phyloP scores from a whole-genome alignment of 768 basidiomycete genomes.

The Erythrobasidium yunnanense region DNA sequence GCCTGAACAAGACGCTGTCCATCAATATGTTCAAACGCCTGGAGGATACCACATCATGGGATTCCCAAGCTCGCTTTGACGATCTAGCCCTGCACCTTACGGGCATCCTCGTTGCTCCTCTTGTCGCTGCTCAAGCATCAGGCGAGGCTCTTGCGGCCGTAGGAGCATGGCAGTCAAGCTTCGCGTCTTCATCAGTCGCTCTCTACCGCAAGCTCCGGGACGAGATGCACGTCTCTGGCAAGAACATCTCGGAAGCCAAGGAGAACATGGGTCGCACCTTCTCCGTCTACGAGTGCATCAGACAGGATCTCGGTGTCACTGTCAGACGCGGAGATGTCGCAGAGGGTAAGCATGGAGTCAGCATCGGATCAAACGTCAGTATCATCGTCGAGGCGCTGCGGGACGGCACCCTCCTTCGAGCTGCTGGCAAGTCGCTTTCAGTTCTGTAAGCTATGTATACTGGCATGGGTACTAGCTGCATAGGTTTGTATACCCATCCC shows the following conservation, averaged over 20 bases:
- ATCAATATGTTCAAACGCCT: constrained; percentile 14
- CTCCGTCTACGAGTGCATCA: neutral
- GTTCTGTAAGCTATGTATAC: neutral
- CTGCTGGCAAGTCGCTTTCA: constrained; percentile 5
- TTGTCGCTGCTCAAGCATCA: neutral
- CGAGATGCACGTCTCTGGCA: neutral
- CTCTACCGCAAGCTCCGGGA: constrained; percentile 8
- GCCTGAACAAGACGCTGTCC: neutral
- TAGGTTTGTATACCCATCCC: no score
- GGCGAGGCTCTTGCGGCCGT: neutral
- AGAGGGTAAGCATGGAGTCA: neutral
- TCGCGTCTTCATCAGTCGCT: neutral
- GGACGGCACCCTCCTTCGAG: neutral
- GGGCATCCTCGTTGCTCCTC: constrained; percentile 2
- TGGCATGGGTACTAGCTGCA: no score
- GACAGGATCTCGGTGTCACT: constrained; percentile 15
- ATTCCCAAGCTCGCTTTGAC: constrained; percentile 17
- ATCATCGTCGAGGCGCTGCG: constrained; percentile 3
- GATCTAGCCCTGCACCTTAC: constrained; percentile 8
- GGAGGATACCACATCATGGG: constrained; percentile 27
- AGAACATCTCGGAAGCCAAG: constrained; percentile 9
- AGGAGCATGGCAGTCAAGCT: neutral
- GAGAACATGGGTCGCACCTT: constrained; percentile 19
- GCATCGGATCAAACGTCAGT: constrained; percentile 13
- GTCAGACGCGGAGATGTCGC: constrained; percentile 18